phyloP scores from a whole-genome alignment of 139 green algal species.

The Chlorella sp. region DNA sequence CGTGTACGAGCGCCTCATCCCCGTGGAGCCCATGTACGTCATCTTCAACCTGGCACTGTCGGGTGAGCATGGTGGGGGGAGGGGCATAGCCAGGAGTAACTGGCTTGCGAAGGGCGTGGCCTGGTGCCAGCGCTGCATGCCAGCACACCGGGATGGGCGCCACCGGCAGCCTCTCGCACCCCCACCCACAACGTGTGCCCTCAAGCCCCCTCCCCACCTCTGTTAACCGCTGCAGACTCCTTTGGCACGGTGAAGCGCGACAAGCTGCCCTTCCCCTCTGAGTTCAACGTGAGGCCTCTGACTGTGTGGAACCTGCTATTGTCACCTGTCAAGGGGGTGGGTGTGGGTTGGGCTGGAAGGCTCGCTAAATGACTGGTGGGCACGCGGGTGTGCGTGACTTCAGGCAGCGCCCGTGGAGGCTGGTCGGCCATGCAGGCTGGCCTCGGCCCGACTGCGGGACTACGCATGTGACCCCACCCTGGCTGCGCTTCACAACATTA shows the following conservation, averaged over 20 bases:
- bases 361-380: neutral
- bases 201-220: neutral
- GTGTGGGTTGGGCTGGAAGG: neutral
- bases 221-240: slow-evolving; percentile 22
- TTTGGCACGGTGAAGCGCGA: slow-evolving; percentile 38
- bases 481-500: neutral
- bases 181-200: no score
- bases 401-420: neutral
- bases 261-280: slow-evolving; percentile 39
- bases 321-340: no score
- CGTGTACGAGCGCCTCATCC: slow-evolving; percentile 50
- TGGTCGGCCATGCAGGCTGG: no score
- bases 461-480: no score
- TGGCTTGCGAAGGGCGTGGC: no score
- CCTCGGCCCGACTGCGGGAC: neutral
- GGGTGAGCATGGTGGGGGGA: neutral
- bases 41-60: slow-evolving; percentile 67
- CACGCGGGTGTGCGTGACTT: neutral
- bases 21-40: slow-evolving; percentile 60
- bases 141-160: no score
- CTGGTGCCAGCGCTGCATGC: no score
- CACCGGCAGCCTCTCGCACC: no score
- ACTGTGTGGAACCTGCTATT: no score
- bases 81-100: neutral
- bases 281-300: slow-evolving; percentile 2